Evolutionary conservation across 768 basidiomycete species (phyloP), one percentile per base, ranked within the genome.

Genomic region (Flagelloscypha sp.): DNA sequence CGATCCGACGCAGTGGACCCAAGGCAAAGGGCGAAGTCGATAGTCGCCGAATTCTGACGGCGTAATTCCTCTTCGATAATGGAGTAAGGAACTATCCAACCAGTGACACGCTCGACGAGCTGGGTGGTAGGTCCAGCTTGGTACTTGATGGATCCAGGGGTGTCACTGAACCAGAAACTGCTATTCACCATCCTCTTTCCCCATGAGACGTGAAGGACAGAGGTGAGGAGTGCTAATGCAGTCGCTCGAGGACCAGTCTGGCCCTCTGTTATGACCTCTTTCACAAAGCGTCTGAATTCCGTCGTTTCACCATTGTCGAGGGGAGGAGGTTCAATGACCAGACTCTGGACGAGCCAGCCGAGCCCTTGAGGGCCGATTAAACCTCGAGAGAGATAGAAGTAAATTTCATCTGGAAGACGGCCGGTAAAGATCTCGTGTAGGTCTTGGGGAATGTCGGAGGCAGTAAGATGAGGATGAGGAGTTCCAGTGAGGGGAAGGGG

Each of bases 31-130:
- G 84, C 80, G 49, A 99, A 89, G 59, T 99, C 94, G 53, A 98
- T 97, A 9, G 94, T 99, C 0, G 94, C 86, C 6, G 94, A 97
- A 59, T 94, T 93, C 65, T 98, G 95, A 57, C 93, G 72, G 58
- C 95, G 74, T 47, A 98, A 59, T 59, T 99, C 94, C 50, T 94
- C 86, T 61, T 98, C 93, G 20, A 99, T 80, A 32, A 88, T 67
- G 24, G 71, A 57, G 48, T 84, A 86, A 8, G 80, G 68, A 7
- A 98, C 92, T 46, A 84, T 82, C 95, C 95, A 99, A 6, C 83
- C 79, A 3, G 75, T 61, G 12, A 95, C 87, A 33, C 89, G 72
- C 46, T 93, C 89, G 41, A 86, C 84, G 18, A 95, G 72, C 59
- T 88, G 84, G 31, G 76, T 76, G 9, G 92, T 93, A 57, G 83